Evolutionary conservation across 768 basidiomycete genomes (phyloP).

Genomic region (Mycena kentingensis): DNA sequence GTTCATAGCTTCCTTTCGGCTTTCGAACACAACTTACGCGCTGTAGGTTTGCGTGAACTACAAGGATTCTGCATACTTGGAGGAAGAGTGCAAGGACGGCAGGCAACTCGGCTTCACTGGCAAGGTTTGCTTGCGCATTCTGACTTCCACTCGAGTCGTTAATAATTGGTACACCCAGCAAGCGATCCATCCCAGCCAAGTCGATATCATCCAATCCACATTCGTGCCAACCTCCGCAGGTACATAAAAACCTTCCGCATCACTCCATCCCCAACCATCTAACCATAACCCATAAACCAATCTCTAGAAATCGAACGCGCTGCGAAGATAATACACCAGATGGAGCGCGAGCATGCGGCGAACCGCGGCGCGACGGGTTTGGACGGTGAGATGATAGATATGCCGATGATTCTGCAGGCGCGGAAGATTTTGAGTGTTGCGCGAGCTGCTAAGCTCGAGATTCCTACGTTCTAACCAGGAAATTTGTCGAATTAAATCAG

Average conservation of each 20-base stretch:
- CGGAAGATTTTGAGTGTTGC: slow-evolving; percentile 47
- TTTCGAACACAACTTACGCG: not conserved
- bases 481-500: too few species aligned
- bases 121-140: slow-evolving; percentile 59
- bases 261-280: not conserved
- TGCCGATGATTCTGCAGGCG: slow-evolving; percentile 61
- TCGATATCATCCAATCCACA: slow-evolving; percentile 72
- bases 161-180: slow-evolving; percentile 52
- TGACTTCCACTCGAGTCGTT: not conserved
- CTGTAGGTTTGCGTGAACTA: slow-evolving; percentile 85
- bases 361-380: slow-evolving; percentile 60
- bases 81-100: slow-evolving; percentile 79
- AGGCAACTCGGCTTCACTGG: slow-evolving; percentile 86
- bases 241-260: slow-evolving; percentile 30
- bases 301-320: slow-evolving; percentile 63
- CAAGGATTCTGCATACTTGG: slow-evolving; percentile 65
- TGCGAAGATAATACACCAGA: slow-evolving; percentile 52
- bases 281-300: slow-evolving; percentile 25
- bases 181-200: slow-evolving; percentile 91
- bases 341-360: slow-evolving; percentile 43
- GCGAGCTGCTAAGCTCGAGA: slow-evolving; percentile 44
- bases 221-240: slow-evolving; percentile 78
- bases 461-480: slow-evolving; percentile 37
- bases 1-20: slow-evolving; percentile 38
- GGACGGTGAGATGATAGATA: slow-evolving; percentile 69